Base-by-base conservation (phyloP, 805 yeast genomes). In the Ogataea dorogensis region DNA sequence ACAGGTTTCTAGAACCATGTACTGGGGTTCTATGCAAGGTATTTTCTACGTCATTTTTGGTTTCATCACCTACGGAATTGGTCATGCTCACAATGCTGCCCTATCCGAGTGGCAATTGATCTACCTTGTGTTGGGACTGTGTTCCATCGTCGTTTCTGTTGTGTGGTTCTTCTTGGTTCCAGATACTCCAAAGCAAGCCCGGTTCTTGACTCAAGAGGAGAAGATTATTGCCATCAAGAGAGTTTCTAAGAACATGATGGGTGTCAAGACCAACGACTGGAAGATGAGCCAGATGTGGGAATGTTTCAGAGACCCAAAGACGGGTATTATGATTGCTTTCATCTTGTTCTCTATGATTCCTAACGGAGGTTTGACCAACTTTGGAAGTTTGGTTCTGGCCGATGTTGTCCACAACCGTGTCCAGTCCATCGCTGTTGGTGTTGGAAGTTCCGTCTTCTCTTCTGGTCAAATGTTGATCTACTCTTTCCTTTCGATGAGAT, bases 51-150 rank as follows among this genome's bases (percentile, higher is more conserved):
- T 41, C 13, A 29, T 41, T 4, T 33, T 33, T 17, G 45, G 45
- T 32, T 50, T 51, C 21, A 24, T 53, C 13, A 25, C 54, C 11
- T 64, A 48, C 35, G 66, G 65, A 4, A 38, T 63, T 16, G 67
- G 47, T 12, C 33, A 43, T 24, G 31, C 53, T 3, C 28, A 49
- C 8, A 18, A 24, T 20, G 28, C 45, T 22, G 14, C 23, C n/a
- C 16, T 58, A 20, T 49, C 41, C 21, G 47, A 47, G 22, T 61
- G 67, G 65, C 49, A 53, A 46, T 40, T 52, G 18, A 23, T 39
- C n/a, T 59, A 51, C 42, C 35, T 54, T 7, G 47, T 56, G 24
- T 44, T 60, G 12, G 61, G 61, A 5, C 28, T 47, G 2, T 41
- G 48, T 23, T 58, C 59, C 5, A 44, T 55, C 15, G 26, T 44